Percentiles rank a stretch among this genome's conserved stretches.
Evolutionary conservation across 371 early-diverging fungal species (phyloP).

Genomic region (Dichotomocladium elegans): DNA sequence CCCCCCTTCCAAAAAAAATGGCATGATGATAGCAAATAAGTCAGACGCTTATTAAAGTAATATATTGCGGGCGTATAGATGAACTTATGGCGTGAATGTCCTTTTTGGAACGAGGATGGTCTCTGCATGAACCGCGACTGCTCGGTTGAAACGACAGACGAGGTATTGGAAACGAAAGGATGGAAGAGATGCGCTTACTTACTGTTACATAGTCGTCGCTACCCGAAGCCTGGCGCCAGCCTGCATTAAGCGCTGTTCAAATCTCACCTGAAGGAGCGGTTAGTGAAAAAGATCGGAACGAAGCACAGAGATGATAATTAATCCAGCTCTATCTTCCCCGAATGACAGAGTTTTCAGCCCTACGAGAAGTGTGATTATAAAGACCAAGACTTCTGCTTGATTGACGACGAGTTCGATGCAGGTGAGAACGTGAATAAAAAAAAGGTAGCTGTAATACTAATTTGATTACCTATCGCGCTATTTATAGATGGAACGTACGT

Average conservation of each 20-base stretch:
- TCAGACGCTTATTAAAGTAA: no score
- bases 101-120: constrained; percentile 86
- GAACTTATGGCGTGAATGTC: constrained; percentile 87
- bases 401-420: constrained; percentile 76
- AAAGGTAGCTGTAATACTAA: no score
- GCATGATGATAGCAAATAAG: neutral
- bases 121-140: constrained; percentile 87
- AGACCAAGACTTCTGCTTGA: constrained; percentile 84
- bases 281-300: no score
- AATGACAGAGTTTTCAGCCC: constrained; percentile 40
- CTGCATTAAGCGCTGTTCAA: constrained; percentile 52
- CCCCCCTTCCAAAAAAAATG: no score
- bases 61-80: no score
- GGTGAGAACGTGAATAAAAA: no score
- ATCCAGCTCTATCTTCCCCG: neutral
- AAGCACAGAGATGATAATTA: constrained; percentile 5
- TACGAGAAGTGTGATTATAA: constrained; percentile 59
- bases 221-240: constrained; percentile 51
- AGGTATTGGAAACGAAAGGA: no score
- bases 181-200: no score
- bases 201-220: constrained; percentile 27
- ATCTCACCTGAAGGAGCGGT: constrained; percentile 48
- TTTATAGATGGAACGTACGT: constrained; percentile 77
- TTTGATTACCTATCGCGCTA: neutral
- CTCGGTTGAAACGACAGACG: constrained; percentile 79